Evolutionary conservation across 1,139 yeast genomes (phyloP).

Genomic region (Geotrichum europaeum): DNA sequence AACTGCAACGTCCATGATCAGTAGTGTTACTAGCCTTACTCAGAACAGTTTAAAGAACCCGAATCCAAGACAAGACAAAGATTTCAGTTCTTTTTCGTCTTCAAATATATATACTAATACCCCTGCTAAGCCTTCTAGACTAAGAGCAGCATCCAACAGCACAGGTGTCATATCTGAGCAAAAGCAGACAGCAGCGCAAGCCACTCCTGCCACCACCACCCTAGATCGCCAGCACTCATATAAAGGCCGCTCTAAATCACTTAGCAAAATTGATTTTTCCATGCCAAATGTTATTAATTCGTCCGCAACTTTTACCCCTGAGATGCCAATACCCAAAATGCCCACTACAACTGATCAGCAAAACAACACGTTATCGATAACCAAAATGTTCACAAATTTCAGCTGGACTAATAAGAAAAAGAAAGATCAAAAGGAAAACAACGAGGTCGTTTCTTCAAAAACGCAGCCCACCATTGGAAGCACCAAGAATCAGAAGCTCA

Average conservation of each 20-base stretch:
- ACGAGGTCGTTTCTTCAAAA: not conserved
- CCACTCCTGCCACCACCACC: not conserved
- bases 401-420: not conserved
- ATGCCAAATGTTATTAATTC: not conserved
- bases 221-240: not conserved
- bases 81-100: not conserved
- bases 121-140: not conserved
- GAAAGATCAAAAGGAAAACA: not conserved
- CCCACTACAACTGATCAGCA: not conserved
- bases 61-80: not conserved
- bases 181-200: not conserved
- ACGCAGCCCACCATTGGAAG: not conserved
- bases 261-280: not conserved
- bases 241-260: not conserved
- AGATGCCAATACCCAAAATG: not conserved
- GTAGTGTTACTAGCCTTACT: not conserved
- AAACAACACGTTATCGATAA: not conserved
- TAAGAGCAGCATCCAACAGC: not conserved
- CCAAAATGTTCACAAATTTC: not conserved
- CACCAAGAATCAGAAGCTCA: not conserved
- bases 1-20: not conserved
- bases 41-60: not conserved
- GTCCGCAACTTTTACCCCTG: not conserved
- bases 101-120: not conserved
- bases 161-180: not conserved